Conservation (phyloP, 2,329 filamentous ascomycete species). For the Colletotrichum shisoi region DNA sequence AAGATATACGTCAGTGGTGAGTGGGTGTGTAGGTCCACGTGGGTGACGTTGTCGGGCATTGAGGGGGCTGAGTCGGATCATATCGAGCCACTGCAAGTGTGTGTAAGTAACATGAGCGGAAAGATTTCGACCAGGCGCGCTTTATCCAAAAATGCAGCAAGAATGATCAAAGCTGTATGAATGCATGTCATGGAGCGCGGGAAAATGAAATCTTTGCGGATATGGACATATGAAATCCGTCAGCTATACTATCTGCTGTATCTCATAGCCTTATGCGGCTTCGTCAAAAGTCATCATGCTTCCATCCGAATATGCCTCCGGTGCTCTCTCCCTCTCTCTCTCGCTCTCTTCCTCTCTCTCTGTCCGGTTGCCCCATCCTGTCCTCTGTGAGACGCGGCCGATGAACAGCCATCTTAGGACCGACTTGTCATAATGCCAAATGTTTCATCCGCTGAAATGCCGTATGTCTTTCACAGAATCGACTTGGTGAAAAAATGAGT, state of each 20-base stretch:
- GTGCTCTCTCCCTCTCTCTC: not conserved
- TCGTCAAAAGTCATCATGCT: constrained; percentile 12
- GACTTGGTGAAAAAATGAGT: not conserved
- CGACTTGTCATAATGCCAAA: constrained; percentile 17
- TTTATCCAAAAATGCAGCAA: not conserved
- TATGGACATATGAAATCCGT: constrained; percentile 21
- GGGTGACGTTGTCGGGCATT: not conserved
- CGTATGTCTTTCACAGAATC: constrained; percentile 4
- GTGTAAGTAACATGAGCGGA: too few relatives aligned
- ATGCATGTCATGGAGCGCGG: not conserved
- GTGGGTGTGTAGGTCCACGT: not conserved
- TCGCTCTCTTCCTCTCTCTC: not conserved
- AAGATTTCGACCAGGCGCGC: not conserved
- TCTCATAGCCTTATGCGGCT: constrained; percentile 1
- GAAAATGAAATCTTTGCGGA: constrained; percentile 7
- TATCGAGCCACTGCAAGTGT: not conserved
- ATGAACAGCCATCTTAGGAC: constrained; percentile 17
- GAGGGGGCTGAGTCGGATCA: not conserved
- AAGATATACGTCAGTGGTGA: not conserved
- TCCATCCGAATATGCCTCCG: constrained; percentile 15
- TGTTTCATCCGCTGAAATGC: constrained; percentile 19
- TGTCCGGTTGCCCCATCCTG: not conserved
- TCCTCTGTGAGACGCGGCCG: not conserved
- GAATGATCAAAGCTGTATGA: not conserved
- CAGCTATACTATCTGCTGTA: constrained; percentile 20